Evolutionary conservation across 164 flowering plant genomes (phyloP).

Genomic region (Annona squamosa): DNA sequence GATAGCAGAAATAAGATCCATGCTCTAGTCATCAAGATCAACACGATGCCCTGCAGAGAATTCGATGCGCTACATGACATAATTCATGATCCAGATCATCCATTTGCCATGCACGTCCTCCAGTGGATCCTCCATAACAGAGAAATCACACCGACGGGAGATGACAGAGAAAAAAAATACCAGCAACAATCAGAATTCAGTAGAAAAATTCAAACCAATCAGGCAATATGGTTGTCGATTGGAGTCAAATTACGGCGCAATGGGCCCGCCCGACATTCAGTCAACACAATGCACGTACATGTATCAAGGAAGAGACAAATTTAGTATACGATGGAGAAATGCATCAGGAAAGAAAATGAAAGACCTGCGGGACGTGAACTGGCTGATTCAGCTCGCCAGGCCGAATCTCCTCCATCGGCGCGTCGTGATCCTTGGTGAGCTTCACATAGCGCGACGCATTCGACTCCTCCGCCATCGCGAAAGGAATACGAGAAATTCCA

Average conservation of each 20-base stretch:
- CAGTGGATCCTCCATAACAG: not conserved
- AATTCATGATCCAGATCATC: not conserved
- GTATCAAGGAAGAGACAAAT: not conserved
- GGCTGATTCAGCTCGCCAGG: slow-evolving; percentile 84
- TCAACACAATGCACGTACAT: not conserved
- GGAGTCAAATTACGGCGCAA: not conserved
- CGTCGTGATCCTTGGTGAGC: slow-evolving; percentile 50
- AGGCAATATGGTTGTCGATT: not conserved
- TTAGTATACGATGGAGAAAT: not conserved
- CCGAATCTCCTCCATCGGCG: slow-evolving; percentile 43
- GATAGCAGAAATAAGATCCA: too few species aligned
- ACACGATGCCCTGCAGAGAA: not conserved
- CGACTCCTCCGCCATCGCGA: slow-evolving; percentile 48
- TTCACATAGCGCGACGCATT: slow-evolving; percentile 50
- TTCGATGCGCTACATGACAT: not conserved
- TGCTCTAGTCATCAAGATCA: not conserved
- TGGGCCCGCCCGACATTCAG: not conserved
- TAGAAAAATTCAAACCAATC: not conserved
- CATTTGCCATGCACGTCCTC: not conserved
- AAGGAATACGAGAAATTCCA: not conserved
- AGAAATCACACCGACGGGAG: not conserved
- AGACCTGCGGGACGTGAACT: slow-evolving; percentile 57
- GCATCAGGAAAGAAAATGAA: not conserved
- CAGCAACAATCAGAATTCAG: not conserved
- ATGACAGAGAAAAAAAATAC: not conserved